Base-by-base conservation (phyloP, 306 rosid species). In the Pachyrhizus erosus region DNA sequence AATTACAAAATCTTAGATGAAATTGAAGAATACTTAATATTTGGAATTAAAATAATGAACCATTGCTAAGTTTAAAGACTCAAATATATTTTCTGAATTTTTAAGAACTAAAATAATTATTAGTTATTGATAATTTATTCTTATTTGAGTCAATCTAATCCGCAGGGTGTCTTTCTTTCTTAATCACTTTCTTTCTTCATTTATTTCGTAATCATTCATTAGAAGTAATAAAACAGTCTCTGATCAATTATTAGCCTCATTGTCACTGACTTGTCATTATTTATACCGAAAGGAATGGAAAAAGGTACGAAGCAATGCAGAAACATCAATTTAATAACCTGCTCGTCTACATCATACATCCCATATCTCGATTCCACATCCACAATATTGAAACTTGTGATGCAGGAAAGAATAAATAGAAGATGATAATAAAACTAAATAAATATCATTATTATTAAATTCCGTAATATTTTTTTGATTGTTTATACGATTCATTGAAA, bases 401-500 rank as follows among this genome's bases (percentile, higher is more conserved):
- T 1, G 31, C 5, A 26, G 15, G 52, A n/a, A 31, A 64, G 42
- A 31, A 27, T 29, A 62, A 29, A 29, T 29, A 42, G 21, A 39
- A 70, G 17, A 27, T 6, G 31, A 71, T 29, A 8, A 71, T n/a
- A 70, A 57, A 17, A 57, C 39, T 29, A 40, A 70, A 18, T 26
- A 27, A 40, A 77, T 7, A 48, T 23, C 8, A 7, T 4, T 27
- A 5, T 31, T 65, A 0, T 26, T 10, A 4, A 5, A 29, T 23
- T 46, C n/a, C n/a, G n/a, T n/a, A n/a, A n/a, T n/a, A n/a, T n/a
- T n/a, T n/a, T n/a, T n/a, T n/a, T n/a, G n/a, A n/a, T n/a, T n/a
- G n/a, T n/a, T n/a, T n/a, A n/a, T n/a, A n/a, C n/a, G 9, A 27
- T 17, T 51, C 24, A 77, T 61, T 61, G 75, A 80, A 76, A 5